Conservation (phyloP, 306 rosid genomes). For the Vicia faba region DNA sequence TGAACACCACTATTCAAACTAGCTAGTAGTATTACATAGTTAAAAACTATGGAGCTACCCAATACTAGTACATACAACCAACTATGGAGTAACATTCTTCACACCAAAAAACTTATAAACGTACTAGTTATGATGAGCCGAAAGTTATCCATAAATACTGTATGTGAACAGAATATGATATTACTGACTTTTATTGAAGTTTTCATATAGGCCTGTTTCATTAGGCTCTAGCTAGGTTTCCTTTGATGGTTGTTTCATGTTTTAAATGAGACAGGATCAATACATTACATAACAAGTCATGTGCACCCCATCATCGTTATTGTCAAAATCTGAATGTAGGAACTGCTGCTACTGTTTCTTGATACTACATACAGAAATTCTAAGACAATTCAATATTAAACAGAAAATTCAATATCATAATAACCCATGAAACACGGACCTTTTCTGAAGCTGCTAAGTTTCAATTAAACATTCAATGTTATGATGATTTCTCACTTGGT, state of each 20-base stretch:
- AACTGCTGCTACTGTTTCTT: neutral
- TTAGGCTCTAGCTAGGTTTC: slow-evolving; percentile 1
- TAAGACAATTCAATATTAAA: neutral
- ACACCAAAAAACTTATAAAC: no score
- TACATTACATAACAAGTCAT: neutral
- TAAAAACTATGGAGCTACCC: no score
- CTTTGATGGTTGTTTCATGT: neutral
- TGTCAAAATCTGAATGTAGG: neutral
- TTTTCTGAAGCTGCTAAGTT: neutral
- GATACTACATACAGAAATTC: neutral
- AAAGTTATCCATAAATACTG: neutral
- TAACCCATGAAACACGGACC: neutral
- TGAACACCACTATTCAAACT: no score
- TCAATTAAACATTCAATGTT: neutral
- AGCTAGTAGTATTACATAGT: no score
- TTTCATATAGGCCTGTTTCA: neutral
- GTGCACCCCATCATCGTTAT: neutral
- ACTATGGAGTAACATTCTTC: no score
- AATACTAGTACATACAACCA: no score
- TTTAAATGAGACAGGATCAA: neutral
- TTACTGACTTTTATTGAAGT: neutral
- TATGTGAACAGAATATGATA: neutral
- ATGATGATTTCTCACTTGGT: neutral
- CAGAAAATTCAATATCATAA: neutral
- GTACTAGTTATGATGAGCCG: neutral